Evolutionary conservation across 1,284 basidiomycete genomes (phyloP).

Genomic region (Rhodofomes roseus): DNA sequence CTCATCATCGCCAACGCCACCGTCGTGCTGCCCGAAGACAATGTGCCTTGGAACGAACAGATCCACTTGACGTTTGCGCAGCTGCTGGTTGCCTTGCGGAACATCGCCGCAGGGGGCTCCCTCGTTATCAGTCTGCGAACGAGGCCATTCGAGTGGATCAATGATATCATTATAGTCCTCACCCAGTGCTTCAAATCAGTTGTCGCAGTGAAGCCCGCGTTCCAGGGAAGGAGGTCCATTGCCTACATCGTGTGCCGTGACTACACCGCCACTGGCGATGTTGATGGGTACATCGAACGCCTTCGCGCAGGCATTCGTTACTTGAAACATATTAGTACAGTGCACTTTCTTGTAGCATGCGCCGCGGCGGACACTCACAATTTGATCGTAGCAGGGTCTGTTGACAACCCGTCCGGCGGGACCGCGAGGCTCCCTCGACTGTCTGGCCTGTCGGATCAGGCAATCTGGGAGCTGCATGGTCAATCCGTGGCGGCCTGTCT

Average conservation of each 20-base stretch:
- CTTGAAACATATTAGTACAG: background rate
- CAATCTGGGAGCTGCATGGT: background rate
- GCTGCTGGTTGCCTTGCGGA: conserved; percentile 9
- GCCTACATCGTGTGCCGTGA: background rate
- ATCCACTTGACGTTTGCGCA: conserved; percentile 9
- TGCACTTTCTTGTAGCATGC: background rate
- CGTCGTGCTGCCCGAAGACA: background rate
- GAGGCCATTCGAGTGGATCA: conserved; percentile 11
- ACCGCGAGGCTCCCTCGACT: background rate
- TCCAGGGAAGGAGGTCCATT: background rate
- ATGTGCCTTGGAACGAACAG: conserved; percentile 1
- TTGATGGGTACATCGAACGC: background rate
- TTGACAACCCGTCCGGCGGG: background rate
- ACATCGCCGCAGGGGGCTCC: conserved; percentile 9
- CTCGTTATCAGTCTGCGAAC: conserved; percentile 10
- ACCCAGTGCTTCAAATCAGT: conserved; percentile 8
- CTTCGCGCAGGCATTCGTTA: background rate
- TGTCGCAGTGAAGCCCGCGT: conserved; percentile 2
- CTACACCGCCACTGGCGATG: background rate
- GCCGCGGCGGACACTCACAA: background rate
- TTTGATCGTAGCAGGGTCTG: background rate
- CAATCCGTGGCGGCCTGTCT: background rate
- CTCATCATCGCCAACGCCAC: background rate
- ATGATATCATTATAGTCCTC: conserved; percentile 13
- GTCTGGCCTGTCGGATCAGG: background rate